These are phyloP conservation scores for Jamesozyma jinghongensis DNA, from an alignment of 805 yeast genomes.

Conservation along the genomic window DNA sequence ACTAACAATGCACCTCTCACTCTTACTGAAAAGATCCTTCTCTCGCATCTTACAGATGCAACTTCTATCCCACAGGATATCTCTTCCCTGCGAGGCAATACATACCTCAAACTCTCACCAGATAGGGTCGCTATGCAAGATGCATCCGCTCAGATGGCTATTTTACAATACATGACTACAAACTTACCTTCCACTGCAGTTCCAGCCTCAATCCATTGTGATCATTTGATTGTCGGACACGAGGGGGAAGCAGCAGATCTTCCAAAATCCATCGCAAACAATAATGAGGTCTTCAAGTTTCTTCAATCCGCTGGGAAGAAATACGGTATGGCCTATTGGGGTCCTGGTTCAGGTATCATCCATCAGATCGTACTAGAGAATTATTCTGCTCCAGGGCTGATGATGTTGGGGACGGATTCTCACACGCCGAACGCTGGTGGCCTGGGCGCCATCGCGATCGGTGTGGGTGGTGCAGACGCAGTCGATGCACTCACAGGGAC, in stretches of 20 bases:
- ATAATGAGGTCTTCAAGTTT: constrained; percentile 94
- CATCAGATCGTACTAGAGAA: constrained; percentile 97
- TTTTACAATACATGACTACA: constrained; percentile 95
- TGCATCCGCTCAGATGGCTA: constrained; percentile 99
- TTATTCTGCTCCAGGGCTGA: constrained; percentile 91
- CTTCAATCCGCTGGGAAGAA: constrained; percentile 85
- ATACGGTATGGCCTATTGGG: constrained; percentile 98
- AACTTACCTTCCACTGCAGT: constrained; percentile 81
- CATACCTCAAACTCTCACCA: constrained; percentile 87
- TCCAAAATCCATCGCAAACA: constrained; percentile 68
- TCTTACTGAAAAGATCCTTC: constrained; percentile 86
- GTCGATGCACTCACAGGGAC: constrained; percentile 95
- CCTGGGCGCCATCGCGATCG: constrained; percentile 95
- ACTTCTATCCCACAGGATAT: constrained; percentile 33
- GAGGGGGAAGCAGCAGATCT: constrained; percentile 84
- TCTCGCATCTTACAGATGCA: constrained; percentile 77
- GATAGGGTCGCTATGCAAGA: constrained; percentile 99
- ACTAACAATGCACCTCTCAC: constrained; percentile 72
- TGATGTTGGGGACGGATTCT: constrained; percentile 97
- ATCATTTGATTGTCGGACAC: constrained; percentile 94
- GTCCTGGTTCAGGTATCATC: constrained; percentile 97
- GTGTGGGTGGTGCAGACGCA: constrained; percentile 99
- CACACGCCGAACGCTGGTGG: constrained; percentile 99
- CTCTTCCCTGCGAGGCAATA: constrained; percentile 65
- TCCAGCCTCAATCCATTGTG: constrained; percentile 96